Conservation (phyloP, 805 yeast species). For the Metschnikowia colocasiae region DNA sequence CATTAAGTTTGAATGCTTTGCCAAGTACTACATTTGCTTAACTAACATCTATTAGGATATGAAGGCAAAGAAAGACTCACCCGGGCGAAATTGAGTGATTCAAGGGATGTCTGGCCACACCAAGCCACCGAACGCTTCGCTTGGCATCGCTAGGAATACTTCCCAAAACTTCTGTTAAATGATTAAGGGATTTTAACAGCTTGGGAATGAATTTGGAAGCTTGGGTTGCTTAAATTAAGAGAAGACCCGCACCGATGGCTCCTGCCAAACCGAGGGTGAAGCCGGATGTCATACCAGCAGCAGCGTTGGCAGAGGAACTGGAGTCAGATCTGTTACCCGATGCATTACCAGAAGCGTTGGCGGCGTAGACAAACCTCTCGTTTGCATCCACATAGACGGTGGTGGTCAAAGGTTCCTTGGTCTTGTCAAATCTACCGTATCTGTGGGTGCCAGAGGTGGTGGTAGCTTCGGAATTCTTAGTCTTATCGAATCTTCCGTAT, state of each 20-base stretch:
- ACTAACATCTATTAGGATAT: conserved; percentile 1
- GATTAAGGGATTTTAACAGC: not conserved
- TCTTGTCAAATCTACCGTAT: conserved; percentile 34
- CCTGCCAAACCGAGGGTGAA: conserved; percentile 34
- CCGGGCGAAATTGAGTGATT: not conserved
- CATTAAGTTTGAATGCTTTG: too few species aligned
- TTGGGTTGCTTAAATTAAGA: conserved; percentile 26
- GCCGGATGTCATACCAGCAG: conserved; percentile 16
- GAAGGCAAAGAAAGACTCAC: not conserved
- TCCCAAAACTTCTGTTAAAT: not conserved
- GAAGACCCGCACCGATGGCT: conserved; percentile 49
- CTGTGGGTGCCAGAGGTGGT: conserved; percentile 33
- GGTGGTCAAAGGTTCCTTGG: conserved; percentile 33
- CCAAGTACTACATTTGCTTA: too few species aligned
- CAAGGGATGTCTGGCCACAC: not conserved
- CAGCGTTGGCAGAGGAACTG: conserved; percentile 25
- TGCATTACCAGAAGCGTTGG: conserved; percentile 7
- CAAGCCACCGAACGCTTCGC: not conserved
- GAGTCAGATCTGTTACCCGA: conserved; percentile 22
- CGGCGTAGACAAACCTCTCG: conserved; percentile 10
- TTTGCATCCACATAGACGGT: conserved; percentile 29
- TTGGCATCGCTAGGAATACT: not conserved
- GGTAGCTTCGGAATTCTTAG: conserved; percentile 33
- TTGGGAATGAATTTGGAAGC: not conserved
- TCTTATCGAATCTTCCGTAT: conserved; percentile 33